A percentile compares a stretch with the other conserved stretches of the same genome.
Conservation (phyloP, 1,284 basidiomycete genomes). For the Inonotus obliquus region DNA sequence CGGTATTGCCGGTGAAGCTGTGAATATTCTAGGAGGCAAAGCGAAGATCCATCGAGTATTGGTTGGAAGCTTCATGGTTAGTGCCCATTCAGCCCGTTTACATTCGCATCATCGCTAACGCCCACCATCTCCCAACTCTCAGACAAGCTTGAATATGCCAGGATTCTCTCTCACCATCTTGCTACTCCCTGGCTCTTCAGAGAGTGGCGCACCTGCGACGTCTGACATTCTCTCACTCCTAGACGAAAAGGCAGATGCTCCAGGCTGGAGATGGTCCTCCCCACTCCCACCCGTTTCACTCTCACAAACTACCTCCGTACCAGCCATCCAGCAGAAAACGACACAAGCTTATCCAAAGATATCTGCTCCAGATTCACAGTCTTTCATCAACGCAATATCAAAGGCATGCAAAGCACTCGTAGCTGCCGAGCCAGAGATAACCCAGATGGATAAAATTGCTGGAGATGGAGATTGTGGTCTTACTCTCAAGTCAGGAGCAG, state of each 20-base stretch:
- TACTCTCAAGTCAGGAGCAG: conserved; percentile 73
- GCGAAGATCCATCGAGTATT: conserved; percentile 59
- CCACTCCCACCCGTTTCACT: conserved; percentile 30
- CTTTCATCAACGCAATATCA: conserved; percentile 55
- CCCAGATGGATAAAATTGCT: conserved; percentile 80
- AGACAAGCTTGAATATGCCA: conserved; percentile 93
- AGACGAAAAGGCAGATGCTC: conserved; percentile 69
- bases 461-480: conserved; percentile 78
- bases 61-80: conserved; percentile 81
- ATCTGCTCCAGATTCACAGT: conserved; percentile 37
- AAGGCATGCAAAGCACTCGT: conserved; percentile 70
- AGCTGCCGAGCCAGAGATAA: conserved; percentile 82
- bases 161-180: conserved; percentile 90
- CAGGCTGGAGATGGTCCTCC: conserved; percentile 82
- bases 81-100: conserved; percentile 30
- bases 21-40: conserved; percentile 47
- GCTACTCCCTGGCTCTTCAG: conserved; percentile 57
- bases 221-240: conserved; percentile 68
- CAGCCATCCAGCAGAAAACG: conserved; percentile 9
- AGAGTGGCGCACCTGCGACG: conserved; percentile 33
- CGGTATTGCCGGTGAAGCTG: conserved; percentile 62
- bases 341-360: conserved; percentile 27
- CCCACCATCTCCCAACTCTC: not conserved
- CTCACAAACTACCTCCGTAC: conserved; percentile 22
- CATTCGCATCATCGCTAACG: not conserved